phyloP scores from a whole-genome alignment of 2,329 filamentous ascomycete species.

The Colletotrichum karsti region DNA sequence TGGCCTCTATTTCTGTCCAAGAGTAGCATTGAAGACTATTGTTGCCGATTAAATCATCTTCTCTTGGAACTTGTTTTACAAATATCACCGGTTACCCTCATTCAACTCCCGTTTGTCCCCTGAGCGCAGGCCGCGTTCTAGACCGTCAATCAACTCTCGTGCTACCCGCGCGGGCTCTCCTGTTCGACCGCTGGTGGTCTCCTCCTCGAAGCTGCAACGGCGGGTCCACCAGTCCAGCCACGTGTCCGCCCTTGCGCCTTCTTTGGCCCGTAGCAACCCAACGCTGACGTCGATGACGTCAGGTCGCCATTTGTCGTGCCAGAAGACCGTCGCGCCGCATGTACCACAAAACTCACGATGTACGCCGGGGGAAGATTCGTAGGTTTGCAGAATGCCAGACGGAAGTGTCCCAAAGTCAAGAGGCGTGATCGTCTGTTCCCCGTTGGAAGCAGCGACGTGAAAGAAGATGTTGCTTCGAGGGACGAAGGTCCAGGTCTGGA shows the following conservation, averaged over 20 bases:
- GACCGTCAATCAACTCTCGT: constrained; percentile 33
- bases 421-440: constrained; percentile 17
- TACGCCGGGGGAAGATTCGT: constrained; percentile 62
- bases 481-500: constrained; percentile 73
- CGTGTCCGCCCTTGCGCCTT: constrained; percentile 62
- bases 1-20: not conserved
- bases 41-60: not conserved
- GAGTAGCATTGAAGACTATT: not conserved
- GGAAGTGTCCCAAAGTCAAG: constrained; percentile 46
- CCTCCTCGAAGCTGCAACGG: constrained; percentile 67
- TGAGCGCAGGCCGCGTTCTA: constrained; percentile 36
- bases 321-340: constrained; percentile 74
- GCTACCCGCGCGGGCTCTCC: constrained; percentile 39
- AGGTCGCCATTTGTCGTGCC: constrained; percentile 61
- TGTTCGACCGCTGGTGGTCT: constrained; percentile 45
- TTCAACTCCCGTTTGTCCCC: not conserved
- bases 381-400: constrained; percentile 55
- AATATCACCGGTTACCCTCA: not conserved
- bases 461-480: constrained; percentile 66
- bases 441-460: constrained; percentile 31
- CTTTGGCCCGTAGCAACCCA: constrained; percentile 60
- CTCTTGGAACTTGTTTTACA: not conserved
- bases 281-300: constrained; percentile 71
- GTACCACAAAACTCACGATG: constrained; percentile 67
- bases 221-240: constrained; percentile 71